A percentile compares a stretch with the other conserved stretches of the same genome.
These are phyloP conservation scores for Microsporum audouinii DNA, from an alignment of 2,329 filamentous ascomycete species.

Conservation along the genomic window DNA sequence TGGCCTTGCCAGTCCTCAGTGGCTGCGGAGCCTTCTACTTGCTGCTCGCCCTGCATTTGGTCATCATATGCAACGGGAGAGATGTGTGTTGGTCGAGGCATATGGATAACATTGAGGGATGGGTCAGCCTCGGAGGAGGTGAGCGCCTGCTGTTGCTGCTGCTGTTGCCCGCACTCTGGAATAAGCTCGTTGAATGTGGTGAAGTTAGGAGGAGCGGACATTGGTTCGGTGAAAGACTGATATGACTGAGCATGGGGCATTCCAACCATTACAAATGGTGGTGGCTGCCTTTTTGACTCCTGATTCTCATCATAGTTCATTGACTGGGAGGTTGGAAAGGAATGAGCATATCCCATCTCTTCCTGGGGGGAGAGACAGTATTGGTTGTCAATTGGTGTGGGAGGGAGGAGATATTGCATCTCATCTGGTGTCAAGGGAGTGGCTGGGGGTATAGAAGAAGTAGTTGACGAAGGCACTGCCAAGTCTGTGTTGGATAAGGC, in stretches of 20 bases:
- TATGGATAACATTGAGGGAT: conserved; percentile 25
- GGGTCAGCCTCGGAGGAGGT: conserved; percentile 27
- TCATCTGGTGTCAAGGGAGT: conserved; percentile 36
- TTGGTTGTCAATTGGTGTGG: conserved; percentile 28
- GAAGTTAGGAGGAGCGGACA: conserved; percentile 27
- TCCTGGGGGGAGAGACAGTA: conserved; percentile 29
- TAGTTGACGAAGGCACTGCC: conserved; percentile 25
- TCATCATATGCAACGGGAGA: conserved; percentile 30
- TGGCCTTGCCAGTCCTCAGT: conserved; percentile 20
- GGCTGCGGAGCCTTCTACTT: conserved; percentile 16
- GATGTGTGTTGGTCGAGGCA: conserved; percentile 26
- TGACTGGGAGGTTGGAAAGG: conserved; percentile 29
- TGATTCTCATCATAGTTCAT: neutral
- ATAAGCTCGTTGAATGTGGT: conserved; percentile 3
- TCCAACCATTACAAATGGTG: conserved; percentile 1
- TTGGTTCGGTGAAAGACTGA: conserved; percentile 15
- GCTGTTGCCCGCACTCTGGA: conserved; percentile 6
- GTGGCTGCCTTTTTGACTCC: neutral
- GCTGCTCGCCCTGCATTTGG: conserved; percentile 12
- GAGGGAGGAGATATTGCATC: conserved; percentile 31
- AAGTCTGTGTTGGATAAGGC: conserved; percentile 22
- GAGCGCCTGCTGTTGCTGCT: conserved; percentile 28
- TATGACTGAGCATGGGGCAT: neutral
- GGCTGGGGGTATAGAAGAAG: conserved; percentile 30
- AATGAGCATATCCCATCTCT: conserved; percentile 18